phyloP scores from a whole-genome alignment of 208 protist species.

The Crithidia acanthocephali region DNA sequence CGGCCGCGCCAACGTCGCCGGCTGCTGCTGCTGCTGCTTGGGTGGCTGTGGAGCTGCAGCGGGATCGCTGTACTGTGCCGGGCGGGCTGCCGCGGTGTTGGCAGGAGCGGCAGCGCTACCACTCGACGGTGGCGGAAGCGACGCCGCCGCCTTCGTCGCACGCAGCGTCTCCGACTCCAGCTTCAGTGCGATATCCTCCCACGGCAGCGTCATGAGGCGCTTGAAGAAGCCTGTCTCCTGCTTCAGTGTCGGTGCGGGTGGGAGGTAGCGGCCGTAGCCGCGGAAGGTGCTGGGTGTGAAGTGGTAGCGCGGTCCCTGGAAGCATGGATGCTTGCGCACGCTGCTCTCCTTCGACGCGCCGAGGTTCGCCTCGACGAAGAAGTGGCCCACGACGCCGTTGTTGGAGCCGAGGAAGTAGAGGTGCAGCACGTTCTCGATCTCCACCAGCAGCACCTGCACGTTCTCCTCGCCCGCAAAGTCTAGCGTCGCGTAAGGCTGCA shows the following conservation, averaged over 20 bases:
- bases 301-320: constrained; percentile 37
- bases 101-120: not conserved
- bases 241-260: constrained; percentile 72
- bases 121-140: not conserved
- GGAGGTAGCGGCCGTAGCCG: constrained; percentile 63
- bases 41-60: not conserved
- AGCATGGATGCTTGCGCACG: constrained; percentile 45
- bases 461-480: constrained; percentile 75
- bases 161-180: constrained; percentile 70
- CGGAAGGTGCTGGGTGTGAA: constrained; percentile 69
- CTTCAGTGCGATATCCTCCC: constrained; percentile 80
- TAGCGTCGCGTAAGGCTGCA: constrained; percentile 64
- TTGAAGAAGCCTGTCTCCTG: constrained; percentile 86
- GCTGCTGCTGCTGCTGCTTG: not conserved
- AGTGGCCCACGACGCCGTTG: constrained; percentile 67
- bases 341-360: constrained; percentile 39
- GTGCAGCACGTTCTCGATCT: constrained; percentile 68
- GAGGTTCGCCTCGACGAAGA: constrained; percentile 61
- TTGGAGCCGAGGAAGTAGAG: constrained; percentile 74
- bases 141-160: constrained; percentile 23
- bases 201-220: constrained; percentile 80
- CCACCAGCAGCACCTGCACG: constrained; percentile 58
- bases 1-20: constrained; percentile 1
- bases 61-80: constrained; percentile 5
- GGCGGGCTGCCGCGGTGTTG: not conserved